A percentile compares a stretch with the other conserved stretches of the same genome.
phyloP scores from a whole-genome alignment of 2,329 filamentous ascomycete species.

The Ascochyta fabae region DNA sequence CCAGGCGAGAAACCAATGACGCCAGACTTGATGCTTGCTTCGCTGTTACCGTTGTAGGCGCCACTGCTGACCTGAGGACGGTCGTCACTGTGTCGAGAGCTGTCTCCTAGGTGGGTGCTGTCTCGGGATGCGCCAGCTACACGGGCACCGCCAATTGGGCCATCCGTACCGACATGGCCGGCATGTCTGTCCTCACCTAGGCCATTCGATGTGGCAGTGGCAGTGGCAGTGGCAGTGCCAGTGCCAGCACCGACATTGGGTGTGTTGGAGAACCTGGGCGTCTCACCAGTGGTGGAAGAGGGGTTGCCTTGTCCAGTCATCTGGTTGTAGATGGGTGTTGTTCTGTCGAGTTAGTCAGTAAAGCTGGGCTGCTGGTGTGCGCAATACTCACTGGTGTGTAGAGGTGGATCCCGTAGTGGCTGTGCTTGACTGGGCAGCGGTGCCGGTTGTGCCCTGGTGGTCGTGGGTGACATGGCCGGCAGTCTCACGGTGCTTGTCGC shows the following conservation, averaged over 20 bases:
- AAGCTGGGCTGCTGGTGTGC: background rate
- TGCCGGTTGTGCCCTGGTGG: conserved; percentile 21
- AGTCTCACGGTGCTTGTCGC: conserved; percentile 45
- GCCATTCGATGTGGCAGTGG: conserved; percentile 3
- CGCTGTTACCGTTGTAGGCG: conserved; percentile 34
- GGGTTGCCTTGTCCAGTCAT: conserved; percentile 24
- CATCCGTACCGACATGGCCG: conserved; percentile 11
- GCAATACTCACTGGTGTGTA: background rate
- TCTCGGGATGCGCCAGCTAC: background rate
- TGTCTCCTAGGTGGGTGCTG: background rate
- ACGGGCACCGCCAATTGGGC: conserved; percentile 6
- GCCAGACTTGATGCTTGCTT: conserved; percentile 50
- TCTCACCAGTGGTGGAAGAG: conserved; percentile 12
- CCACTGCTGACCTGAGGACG: conserved; percentile 27
- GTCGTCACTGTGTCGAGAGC: conserved; percentile 3
- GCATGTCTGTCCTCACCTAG: background rate
- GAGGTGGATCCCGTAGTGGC: background rate
- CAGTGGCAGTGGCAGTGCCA: conserved; percentile 16
- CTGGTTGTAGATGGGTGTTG: conserved; percentile 40
- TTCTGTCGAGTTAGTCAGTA: background rate
- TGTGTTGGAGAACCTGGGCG: conserved; percentile 10
- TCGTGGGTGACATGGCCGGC: conserved; percentile 24
- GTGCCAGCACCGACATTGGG: conserved; percentile 19
- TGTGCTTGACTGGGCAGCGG: conserved; percentile 8
- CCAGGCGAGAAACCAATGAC: conserved; percentile 45